These are phyloP conservation scores for Fraxinus anomala DNA, from an alignment of 257 asterid species.

Conservation along the genomic window DNA sequence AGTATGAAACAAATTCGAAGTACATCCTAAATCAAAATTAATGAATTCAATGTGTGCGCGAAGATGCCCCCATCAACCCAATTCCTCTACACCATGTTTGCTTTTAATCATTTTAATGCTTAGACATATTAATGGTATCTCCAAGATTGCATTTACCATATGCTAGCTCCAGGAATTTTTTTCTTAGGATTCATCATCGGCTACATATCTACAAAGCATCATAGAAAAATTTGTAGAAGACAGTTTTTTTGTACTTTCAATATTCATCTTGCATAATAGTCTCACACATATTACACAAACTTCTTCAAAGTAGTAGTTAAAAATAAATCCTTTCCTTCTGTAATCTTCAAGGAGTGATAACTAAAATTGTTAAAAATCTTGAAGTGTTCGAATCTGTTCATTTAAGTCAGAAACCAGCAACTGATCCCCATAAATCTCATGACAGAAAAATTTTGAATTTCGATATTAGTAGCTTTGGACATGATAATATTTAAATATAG, in stretches of 20 bases:
- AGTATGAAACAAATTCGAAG: background rate
- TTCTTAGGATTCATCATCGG: background rate
- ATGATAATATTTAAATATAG: too few species aligned
- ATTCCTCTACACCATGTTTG: background rate
- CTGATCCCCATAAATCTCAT: background rate
- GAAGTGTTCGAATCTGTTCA: background rate
- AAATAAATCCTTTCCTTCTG: background rate
- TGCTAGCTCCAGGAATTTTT: background rate
- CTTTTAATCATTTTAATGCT: too few species aligned
- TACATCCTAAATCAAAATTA: background rate
- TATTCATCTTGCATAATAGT: background rate
- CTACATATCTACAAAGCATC: background rate
- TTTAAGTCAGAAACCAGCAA: background rate
- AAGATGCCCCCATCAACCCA: background rate
- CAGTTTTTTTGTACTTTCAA: background rate
- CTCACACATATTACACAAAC: background rate
- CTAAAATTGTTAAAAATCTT: background rate
- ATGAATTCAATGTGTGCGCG: background rate
- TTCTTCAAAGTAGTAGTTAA: background rate
- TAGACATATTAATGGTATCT: too few species aligned
- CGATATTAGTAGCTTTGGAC: background rate
- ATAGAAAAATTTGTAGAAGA: background rate
- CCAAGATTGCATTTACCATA: background rate
- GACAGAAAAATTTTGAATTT: background rate
- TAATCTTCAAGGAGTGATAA: background rate